Evolutionary conservation across 768 basidiomycete genomes (phyloP), one percentile per base, ranked within the genome.

Genomic region (Lactarius hengduanensis): DNA sequence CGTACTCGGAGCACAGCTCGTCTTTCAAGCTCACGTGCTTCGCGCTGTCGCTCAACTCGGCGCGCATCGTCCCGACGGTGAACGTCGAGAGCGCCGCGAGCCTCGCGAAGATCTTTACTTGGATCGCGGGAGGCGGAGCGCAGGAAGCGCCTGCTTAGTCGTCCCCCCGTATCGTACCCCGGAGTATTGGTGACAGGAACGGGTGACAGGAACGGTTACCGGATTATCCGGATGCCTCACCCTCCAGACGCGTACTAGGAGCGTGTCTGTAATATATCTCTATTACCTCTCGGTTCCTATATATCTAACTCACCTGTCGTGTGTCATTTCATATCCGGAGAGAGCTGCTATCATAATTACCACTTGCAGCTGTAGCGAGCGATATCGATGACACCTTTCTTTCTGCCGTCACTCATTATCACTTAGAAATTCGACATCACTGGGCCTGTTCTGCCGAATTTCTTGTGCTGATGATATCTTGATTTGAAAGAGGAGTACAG

Each of bases 11-110:
- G 74, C 96, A 98, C 75, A 94, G 92, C 38, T 94, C 92, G 40
- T 98, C 98, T 77, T 92, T 92, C 72, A 96, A 98, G 77, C 80
- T 96, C 69, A 96, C 94, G 13, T 96, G 94, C 75, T 98, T 98
- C 75, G 94, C 94, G 4, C 83, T 98, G 77, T 94, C 92, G 22
- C 81, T 94, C 53, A 84, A 86, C 69, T 96, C 87, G 90, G 82
- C 78, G 0, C 89, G 86, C 74, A 96, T 98, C 83, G 96, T 98
- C 72, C 92, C 96, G 11, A 98, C 97, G 0, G 97, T 96, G 45
- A 96, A 95, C 70, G 88, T 96, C 2, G 90, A 88, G 22, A 92
- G 80, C 65, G 85, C 87, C 71, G 76, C 69, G 8, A 87, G 91
- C 40, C 79, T 95, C 61, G 86, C 80, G 7, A 98, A 92, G 81